Evolutionary conservation across 2,329 filamentous ascomycete species (phyloP).

Genomic region (Fusarium dlaminii): DNA sequence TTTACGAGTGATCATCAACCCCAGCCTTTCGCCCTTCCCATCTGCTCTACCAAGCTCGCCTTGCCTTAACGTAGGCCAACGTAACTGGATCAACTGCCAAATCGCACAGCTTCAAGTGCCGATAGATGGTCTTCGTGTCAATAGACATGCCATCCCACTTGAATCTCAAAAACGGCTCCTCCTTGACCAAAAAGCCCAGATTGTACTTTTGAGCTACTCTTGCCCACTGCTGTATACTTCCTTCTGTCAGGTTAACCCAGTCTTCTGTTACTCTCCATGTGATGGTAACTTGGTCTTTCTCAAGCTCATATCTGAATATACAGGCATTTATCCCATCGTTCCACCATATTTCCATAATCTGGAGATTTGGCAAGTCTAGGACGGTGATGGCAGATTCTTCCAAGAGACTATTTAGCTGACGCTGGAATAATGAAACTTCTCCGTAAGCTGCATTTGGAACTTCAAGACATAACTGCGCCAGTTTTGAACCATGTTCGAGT

Average conservation of each 20-base stretch:
- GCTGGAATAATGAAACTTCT: rapidly evolving
- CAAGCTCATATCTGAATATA: neutral
- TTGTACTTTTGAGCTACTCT: rapidly evolving
- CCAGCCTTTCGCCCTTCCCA: no score
- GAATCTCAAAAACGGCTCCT: neutral
- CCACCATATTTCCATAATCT: neutral
- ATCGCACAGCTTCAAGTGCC: neutral
- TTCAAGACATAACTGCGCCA: neutral
- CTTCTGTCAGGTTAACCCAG: rapidly evolving
- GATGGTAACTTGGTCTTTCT: neutral
- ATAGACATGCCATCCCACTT: neutral
- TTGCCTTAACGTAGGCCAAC: neutral
- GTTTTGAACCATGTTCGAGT: rapidly evolving
- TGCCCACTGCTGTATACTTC: rapidly evolving
- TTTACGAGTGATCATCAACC: no score
- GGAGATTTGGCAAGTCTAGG: rapidly evolving
- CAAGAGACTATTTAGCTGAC: rapidly evolving
- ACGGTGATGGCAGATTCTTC: neutral
- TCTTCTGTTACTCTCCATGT: neutral
- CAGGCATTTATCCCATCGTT: rapidly evolving
- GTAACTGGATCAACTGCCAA: neutral
- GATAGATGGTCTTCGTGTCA: neutral
- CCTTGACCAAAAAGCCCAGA: rapidly evolving
- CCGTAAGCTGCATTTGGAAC: rapidly evolving
- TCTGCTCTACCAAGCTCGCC: no score